Conservation (phyloP, 208 protist species). For the Crithidia expoeki region DNA sequence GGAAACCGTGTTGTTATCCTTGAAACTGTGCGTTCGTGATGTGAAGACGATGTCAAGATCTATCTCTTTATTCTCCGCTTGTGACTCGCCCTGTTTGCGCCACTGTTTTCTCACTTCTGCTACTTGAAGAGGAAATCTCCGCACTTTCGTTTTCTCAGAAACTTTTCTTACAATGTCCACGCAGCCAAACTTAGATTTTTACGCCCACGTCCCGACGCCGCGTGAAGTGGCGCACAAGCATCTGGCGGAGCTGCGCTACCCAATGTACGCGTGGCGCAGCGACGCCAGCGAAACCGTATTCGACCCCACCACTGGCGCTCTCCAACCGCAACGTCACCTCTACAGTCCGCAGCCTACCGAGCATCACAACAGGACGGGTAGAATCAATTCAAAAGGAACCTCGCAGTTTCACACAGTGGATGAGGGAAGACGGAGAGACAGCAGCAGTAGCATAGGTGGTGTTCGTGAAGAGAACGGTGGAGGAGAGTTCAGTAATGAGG, state of each 20-base stretch:
- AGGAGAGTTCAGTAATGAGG: neutral
- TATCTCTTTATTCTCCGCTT: too few relatives aligned
- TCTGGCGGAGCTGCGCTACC: constrained; percentile 39
- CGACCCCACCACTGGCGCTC: constrained; percentile 30
- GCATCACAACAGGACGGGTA: neutral
- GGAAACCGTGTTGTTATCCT: too few relatives aligned
- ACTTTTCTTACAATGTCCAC: constrained; percentile 23
- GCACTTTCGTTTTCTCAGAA: neutral
- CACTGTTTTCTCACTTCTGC: too few relatives aligned
- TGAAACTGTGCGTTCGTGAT: too few relatives aligned
- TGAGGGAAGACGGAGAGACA: neutral
- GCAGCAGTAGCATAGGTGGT: neutral
- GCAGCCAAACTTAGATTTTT: constrained; percentile 44
- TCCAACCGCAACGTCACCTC: constrained; percentile 2
- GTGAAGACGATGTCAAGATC: too few relatives aligned
- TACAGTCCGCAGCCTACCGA: constrained; percentile 28
- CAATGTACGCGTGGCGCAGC: constrained; percentile 56
- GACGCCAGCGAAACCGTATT: constrained; percentile 23
- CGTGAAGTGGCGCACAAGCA: constrained; percentile 21
- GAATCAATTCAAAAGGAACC: too few relatives aligned
- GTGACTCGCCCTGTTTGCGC: too few relatives aligned
- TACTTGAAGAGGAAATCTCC: too few relatives aligned
- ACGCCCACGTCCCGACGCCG: constrained; percentile 32
- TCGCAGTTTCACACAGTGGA: too few relatives aligned
- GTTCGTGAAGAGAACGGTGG: neutral